Evolutionary conservation across 495 filamentous ascomycete genomes (phyloP).

Genomic region (Sporormia fimetaria): DNA sequence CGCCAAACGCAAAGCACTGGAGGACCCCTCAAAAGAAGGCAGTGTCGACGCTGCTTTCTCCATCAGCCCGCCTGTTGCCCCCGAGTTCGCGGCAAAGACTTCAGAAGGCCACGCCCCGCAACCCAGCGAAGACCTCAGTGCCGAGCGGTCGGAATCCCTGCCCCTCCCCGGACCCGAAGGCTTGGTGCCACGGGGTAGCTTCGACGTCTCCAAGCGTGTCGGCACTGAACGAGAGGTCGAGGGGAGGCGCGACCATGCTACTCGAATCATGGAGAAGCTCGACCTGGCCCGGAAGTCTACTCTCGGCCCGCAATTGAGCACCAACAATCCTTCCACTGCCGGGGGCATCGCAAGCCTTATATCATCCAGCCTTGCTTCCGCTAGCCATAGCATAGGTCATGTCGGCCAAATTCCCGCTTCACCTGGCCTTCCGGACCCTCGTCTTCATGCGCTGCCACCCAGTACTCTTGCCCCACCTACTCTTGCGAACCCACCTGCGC

Average conservation of each 20-base stretch:
- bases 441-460: constrained; percentile 36
- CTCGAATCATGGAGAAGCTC: constrained; percentile 82
- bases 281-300: constrained; percentile 77
- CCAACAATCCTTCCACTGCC: constrained; percentile 31
- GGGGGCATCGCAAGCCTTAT: constrained; percentile 82
- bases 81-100: constrained; percentile 73
- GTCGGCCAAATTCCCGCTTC: constrained; percentile 32
- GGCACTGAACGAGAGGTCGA: constrained; percentile 43
- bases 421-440: constrained; percentile 24
- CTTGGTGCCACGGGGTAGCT: constrained; percentile 50
- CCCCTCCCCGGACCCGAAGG: constrained; percentile 54
- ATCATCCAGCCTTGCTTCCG: constrained; percentile 77
- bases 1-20: constrained; percentile 83
- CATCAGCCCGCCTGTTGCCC: constrained; percentile 75
- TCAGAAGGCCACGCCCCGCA: constrained; percentile 55
- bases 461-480: constrained; percentile 72
- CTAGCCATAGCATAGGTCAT: constrained; percentile 67
- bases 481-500: constrained; percentile 70
- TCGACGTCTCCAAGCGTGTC: constrained; percentile 51
- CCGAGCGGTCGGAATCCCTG: constrained; percentile 53
- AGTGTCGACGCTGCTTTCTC: constrained; percentile 77
- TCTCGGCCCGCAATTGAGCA: constrained; percentile 32
- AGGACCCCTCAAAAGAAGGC: constrained; percentile 56
- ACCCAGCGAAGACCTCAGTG: constrained; percentile 42
- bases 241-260: constrained; percentile 64